phyloP scores from a whole-genome alignment of 2,329 filamentous ascomycete genomes.

The Stagonosporopsis rhizophila region DNA sequence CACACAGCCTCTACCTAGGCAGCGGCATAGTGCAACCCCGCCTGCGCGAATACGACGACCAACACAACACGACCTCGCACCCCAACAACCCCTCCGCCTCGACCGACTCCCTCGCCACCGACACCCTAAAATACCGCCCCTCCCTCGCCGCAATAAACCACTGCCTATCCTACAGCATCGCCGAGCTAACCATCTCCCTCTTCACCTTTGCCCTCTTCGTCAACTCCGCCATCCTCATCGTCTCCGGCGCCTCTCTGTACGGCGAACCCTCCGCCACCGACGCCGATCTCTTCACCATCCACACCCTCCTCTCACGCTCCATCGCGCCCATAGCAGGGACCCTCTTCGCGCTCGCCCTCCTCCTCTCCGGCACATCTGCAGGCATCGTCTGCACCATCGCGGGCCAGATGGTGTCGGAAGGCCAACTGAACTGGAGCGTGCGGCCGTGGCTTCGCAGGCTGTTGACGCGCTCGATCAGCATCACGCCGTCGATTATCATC shows the following conservation, averaged over 20 bases:
- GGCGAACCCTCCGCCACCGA: conserved; percentile 62
- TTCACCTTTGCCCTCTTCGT: conserved; percentile 87
- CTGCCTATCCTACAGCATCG: conserved; percentile 75
- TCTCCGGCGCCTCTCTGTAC: conserved; percentile 79
- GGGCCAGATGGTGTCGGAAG: conserved; percentile 88
- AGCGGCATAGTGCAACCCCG: conserved; percentile 64
- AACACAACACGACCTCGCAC: conserved; percentile 11
- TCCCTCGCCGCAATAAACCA: conserved; percentile 75
- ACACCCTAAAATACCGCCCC: conserved; percentile 67
- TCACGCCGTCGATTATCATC: conserved; percentile 83
- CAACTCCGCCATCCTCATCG: conserved; percentile 82
- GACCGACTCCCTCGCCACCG: conserved; percentile 41
- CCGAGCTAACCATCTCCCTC: conserved; percentile 73
- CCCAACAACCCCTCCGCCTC: conserved; percentile 5
- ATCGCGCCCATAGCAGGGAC: conserved; percentile 79
- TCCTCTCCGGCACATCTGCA: conserved; percentile 80
- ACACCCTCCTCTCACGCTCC: conserved; percentile 71
- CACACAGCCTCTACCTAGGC: conserved; percentile 65
- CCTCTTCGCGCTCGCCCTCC: conserved; percentile 81
- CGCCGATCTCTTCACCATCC: conserved; percentile 84
- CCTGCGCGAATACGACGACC: conserved; percentile 45
- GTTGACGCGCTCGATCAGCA: conserved; percentile 79
- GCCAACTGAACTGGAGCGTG: conserved; percentile 76
- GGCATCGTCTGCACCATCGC: conserved; percentile 90
- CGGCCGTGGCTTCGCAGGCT: conserved; percentile 80